Evolutionary conservation across 140 eudicot species (phyloP), one percentile per base, ranked within the genome.

Genomic region (Flaveria floridana): DNA sequence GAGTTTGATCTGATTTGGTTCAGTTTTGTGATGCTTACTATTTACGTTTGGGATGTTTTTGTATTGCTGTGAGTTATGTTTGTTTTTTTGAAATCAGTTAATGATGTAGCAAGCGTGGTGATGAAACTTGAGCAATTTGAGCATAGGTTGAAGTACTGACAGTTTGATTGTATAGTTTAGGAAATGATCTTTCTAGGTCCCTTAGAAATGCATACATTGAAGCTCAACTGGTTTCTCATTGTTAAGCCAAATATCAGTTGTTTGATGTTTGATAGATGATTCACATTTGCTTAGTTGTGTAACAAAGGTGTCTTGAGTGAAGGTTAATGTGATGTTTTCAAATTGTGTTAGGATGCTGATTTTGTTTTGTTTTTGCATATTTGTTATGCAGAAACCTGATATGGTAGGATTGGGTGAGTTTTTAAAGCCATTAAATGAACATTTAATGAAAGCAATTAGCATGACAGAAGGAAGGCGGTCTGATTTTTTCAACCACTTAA

Each of bases 401-500:
- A 85, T 81, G 91, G 82, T 68, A 37, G 96, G 97, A 42, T 81
- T 93, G 87, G 88, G 74, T 75, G 95, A 90, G 78, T 93, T 90
- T 81, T 89, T 93, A 2, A 83, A 82, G 71, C 98, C 98, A 20
- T 64, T 93, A 72, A 93, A 90, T 82, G 94, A 93, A 55, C 88
- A 77, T 73, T 79, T 93, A 20, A 66, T 72, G 55, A 93, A 90
- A 86, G 98, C 96, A 46, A 81, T 73, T 61, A 74, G 82, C 62
- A 81, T 93, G 96, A 82, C 97, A 4, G 97, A 90, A 73, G 97
- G 98, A 70, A 83, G 85, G 73, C 88, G 97, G 55, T 83, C 97
- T 82, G 96, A 93, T 80, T 88, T 80, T 72, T 88, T 80, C 82
- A 89, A 87, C 79, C 98, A 93, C 86, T 44, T 86, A 76, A 93